Evolutionary conservation across 805 yeast genomes (phyloP), one percentile per base, ranked within the genome.

Genomic region (Wickerhamiella nectarea): DNA sequence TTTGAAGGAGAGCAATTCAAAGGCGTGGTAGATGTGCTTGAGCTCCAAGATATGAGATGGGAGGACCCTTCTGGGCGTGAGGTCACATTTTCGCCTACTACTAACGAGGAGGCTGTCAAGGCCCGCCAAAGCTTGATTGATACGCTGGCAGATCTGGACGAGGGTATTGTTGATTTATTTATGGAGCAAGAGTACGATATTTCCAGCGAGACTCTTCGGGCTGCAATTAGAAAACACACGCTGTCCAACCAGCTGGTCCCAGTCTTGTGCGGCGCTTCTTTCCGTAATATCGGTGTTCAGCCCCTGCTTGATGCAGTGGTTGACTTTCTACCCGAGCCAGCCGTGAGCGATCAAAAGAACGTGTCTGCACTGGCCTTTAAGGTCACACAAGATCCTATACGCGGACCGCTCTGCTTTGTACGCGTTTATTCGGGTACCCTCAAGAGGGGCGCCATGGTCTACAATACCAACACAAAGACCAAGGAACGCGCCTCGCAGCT

Each of bases 211-310:
- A 54, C 72, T 1, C 62, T 91, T n/a, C 72, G 69, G 35, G 52
- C 56, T 12, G 79, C 94, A 0, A 68, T 91, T 6, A 66, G 82
- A 41, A 64, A 62, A 19, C 76, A 81, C 2, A 82, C 95, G 0
- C 50, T 84, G 6, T 58, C 59, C 1, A 70, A 72, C 38, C 60
- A 64, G 31, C 68, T 83, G 1, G 72, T 79, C 0, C 96, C 98
- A 0, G 82, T 91, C 0, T 62, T 87, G 29, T 86, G 96, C 61
- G 98, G 98, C 10, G 82, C 96, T 1, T 81, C 95, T 44, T 91
- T 89, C 62, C 73, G 70, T 51, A 89, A 89, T 58, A 81, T 89
- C 37, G 98, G 98, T 20, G 94, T 91, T 2, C 97, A 91, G 58
- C 95, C 97, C 1, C 64, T 91, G 39, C 62, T 91, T 61, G 96